These are phyloP conservation scores for Jacaranda mimosifolia DNA, from an alignment of 257 asterid genomes.

Conservation along the genomic window DNA sequence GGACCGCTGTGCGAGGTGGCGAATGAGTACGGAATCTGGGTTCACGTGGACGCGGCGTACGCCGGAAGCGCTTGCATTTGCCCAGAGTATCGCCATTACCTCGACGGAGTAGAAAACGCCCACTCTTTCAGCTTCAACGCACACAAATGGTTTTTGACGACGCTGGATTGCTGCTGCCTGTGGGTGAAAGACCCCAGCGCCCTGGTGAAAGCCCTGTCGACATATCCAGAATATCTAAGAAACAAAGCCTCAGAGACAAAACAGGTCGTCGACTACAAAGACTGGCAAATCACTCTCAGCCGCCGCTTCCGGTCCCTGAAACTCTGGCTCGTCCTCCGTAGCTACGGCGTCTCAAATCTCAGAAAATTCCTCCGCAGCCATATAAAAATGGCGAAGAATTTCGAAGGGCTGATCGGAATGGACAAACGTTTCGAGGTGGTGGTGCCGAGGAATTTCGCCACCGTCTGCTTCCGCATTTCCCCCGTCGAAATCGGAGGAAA, in stretches of 20 bases:
- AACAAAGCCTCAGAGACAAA: slow-evolving; percentile 73
- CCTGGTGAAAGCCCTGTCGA: slow-evolving; percentile 63
- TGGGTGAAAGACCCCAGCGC: slow-evolving; percentile 80
- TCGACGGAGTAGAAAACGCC: slow-evolving; percentile 73
- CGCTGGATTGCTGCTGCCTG: slow-evolving; percentile 81
- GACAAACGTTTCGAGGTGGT: slow-evolving; percentile 80
- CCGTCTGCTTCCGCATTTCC: slow-evolving; percentile 71
- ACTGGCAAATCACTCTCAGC: slow-evolving; percentile 85
- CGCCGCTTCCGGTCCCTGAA: slow-evolving; percentile 75
- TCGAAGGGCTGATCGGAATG: slow-evolving; percentile 66
- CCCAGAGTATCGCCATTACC: slow-evolving; percentile 73
- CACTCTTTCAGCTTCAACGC: slow-evolving; percentile 82
- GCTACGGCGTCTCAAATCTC: slow-evolving; percentile 71
- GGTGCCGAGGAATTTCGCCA: slow-evolving; percentile 74
- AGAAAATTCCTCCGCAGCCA: slow-evolving; percentile 64
- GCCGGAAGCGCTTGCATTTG: slow-evolving; percentile 80
- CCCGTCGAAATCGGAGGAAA: slow-evolving; percentile 47
- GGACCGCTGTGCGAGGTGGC: slow-evolving; percentile 62
- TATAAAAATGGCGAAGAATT: slow-evolving; percentile 75
- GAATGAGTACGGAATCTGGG: slow-evolving; percentile 63
- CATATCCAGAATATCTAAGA: slow-evolving; percentile 65
- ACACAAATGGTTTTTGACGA: slow-evolving; percentile 78
- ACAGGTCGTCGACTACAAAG: slow-evolving; percentile 80
- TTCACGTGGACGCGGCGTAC: slow-evolving; percentile 83
- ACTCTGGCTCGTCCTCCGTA: slow-evolving; percentile 74